Evolutionary conservation across 441 rosid genomes (phyloP).

Genomic region (Populus hybrid): DNA sequence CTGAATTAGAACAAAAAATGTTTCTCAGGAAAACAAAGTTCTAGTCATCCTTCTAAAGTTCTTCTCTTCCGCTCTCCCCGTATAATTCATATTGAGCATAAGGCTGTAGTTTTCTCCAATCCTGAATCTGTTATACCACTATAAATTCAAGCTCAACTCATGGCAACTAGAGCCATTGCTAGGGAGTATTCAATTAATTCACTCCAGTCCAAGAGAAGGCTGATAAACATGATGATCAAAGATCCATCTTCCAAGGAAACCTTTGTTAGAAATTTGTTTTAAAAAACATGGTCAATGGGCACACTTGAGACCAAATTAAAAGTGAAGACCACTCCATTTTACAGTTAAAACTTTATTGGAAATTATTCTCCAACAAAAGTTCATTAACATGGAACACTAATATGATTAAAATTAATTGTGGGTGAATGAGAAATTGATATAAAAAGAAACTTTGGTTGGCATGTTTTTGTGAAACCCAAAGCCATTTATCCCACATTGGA

Average conservation of each 20-base stretch:
- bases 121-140: neutral
- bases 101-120: neutral
- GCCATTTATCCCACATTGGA: too few species aligned
- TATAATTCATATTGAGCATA: neutral
- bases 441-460: too few species aligned
- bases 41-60: neutral
- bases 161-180: neutral
- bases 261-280: neutral
- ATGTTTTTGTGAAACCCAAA: too few species aligned
- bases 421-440: too few species aligned
- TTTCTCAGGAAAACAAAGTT: neutral
- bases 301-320: too few species aligned
- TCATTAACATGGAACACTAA: too few species aligned
- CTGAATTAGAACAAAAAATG: neutral
- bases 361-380: too few species aligned
- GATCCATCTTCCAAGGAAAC: neutral
- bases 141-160: neutral
- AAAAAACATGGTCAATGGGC: too few species aligned
- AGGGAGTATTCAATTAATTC: neutral
- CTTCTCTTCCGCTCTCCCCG: neutral
- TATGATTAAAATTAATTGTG: too few species aligned
- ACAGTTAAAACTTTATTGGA: too few species aligned
- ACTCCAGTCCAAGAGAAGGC: neutral
- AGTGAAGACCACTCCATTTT: too few species aligned
- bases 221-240: neutral